Evolutionary conservation across 2,329 filamentous ascomycete species (phyloP).

Genomic region (Xylariales sp.): DNA sequence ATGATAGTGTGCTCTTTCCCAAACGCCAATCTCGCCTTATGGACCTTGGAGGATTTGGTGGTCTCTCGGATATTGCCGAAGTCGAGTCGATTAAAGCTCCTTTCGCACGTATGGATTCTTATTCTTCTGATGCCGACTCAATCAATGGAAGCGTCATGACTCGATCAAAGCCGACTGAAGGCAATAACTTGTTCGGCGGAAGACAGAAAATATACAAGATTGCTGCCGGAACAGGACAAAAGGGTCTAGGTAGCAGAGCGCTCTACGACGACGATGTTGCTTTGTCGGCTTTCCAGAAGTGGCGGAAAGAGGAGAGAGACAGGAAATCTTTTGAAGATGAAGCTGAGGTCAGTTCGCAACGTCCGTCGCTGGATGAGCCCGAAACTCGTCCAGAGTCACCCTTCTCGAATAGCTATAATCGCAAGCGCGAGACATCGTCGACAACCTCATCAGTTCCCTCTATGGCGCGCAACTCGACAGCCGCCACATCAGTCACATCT

Average conservation of each 20-base stretch:
- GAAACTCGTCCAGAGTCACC: slow-evolving; percentile 48
- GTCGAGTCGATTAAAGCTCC: slow-evolving; percentile 71
- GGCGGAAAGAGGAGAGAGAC: slow-evolving; percentile 57
- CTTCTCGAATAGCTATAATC: slow-evolving; percentile 60
- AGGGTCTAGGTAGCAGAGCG: slow-evolving; percentile 59
- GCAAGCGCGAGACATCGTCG: slow-evolving; percentile 81
- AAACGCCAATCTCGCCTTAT: slow-evolving; percentile 75
- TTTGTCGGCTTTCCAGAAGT: slow-evolving; percentile 77
- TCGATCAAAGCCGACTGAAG: slow-evolving; percentile 75
- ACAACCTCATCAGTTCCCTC: slow-evolving; percentile 69
- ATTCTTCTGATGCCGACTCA: slow-evolving; percentile 59
- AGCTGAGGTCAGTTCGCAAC: slow-evolving; percentile 27
- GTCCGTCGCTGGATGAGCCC: slow-evolving; percentile 32
- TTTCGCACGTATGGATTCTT: slow-evolving; percentile 60
- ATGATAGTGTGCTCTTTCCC: slow-evolving; percentile 85
- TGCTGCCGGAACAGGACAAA: slow-evolving; percentile 44
- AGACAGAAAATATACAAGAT: slow-evolving; percentile 95
- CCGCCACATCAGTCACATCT: slow-evolving; percentile 83
- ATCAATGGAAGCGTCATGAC: slow-evolving; percentile 72
- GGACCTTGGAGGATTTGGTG: slow-evolving; percentile 58
- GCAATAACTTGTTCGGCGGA: slow-evolving; percentile 90
- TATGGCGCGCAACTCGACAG: slow-evolving; percentile 72
- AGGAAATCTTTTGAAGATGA: slow-evolving; percentile 37
- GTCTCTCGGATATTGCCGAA: slow-evolving; percentile 82
- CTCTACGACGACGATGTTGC: slow-evolving; percentile 86